A percentile compares a stretch with the other conserved stretches of the same genome.
Evolutionary conservation across 192 early-diverging fungal genomes (phyloP).

Genomic region (Podila verticillata): DNA sequence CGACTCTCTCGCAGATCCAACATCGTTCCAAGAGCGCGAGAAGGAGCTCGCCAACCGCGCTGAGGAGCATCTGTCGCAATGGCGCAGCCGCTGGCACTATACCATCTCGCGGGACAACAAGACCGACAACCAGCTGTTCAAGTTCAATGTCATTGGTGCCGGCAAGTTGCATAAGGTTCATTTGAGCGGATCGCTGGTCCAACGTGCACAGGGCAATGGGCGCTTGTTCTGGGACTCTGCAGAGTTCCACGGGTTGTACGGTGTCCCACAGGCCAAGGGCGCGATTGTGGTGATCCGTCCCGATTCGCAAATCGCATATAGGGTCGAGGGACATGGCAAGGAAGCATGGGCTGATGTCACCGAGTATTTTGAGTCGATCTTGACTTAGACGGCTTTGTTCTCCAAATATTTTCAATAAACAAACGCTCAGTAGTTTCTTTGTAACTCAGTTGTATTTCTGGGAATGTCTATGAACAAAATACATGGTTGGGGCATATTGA

Average conservation of each 20-base stretch:
- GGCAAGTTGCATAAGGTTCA: conserved; percentile 5
- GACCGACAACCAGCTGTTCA: conserved; percentile 10
- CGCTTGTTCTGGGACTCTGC: conserved; percentile 26
- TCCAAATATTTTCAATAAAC: no score
- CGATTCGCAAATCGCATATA: conserved; percentile 34
- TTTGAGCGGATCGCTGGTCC: not conserved
- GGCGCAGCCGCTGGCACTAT: not conserved
- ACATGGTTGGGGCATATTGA: no score
- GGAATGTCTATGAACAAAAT: no score
- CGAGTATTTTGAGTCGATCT: conserved; percentile 19
- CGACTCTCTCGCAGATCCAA: conserved; percentile 11
- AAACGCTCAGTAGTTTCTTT: no score
- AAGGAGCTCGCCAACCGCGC: conserved; percentile 18
- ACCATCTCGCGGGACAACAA: no score
- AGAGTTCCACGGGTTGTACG: conserved; percentile 24
- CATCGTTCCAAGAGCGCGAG: not conserved
- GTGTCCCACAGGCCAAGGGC: conserved; percentile 23
- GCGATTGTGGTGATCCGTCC: conserved; percentile 28
- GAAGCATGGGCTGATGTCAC: conserved; percentile 26
- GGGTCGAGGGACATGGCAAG: conserved; percentile 18
- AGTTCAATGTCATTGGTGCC: conserved; percentile 19
- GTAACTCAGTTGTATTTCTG: no score
- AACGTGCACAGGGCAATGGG: conserved; percentile 17
- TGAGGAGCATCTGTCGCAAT: not conserved
- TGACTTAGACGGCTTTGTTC: not conserved